phyloP scores from a whole-genome alignment of 2,329 filamentous ascomycete genomes.

The Colletotrichum viniferum region DNA sequence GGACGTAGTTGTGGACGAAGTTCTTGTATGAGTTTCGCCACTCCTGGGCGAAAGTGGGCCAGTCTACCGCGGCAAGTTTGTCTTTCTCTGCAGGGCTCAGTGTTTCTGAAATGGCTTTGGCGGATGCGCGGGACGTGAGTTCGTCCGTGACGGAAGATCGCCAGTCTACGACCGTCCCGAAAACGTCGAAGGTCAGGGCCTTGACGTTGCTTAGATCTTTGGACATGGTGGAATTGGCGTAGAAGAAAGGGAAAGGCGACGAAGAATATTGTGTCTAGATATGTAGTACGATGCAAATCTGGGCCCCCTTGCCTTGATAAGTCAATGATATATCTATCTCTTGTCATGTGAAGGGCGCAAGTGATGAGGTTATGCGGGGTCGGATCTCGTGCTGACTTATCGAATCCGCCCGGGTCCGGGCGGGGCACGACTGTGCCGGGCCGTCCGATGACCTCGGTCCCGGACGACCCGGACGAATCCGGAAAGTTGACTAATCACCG shows the following conservation, averaged over 20 bases:
- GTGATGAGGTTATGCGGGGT: neutral
- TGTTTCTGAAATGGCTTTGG: slow-evolving; percentile 46
- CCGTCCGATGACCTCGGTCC: neutral
- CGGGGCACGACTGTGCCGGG: neutral
- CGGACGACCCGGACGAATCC: neutral
- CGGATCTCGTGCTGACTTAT: neutral
- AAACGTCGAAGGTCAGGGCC: slow-evolving; percentile 76
- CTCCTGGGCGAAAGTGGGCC: slow-evolving; percentile 68
- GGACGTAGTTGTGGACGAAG: slow-evolving; percentile 63
- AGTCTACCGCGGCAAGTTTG: slow-evolving; percentile 60
- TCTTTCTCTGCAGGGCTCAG: slow-evolving; percentile 47
- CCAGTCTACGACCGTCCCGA: slow-evolving; percentile 84
- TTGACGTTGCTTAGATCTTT: slow-evolving; percentile 39
- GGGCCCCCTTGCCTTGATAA: neutral
- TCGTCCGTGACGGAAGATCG: slow-evolving; percentile 67
- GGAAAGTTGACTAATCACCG: neutral
- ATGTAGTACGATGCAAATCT: neutral
- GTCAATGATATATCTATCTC: neutral
- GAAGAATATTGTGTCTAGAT: neutral
- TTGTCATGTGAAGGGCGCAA: neutral
- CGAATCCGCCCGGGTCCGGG: neutral
- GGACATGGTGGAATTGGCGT: neutral
- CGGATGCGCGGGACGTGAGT: slow-evolving; percentile 54
- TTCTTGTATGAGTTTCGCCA: slow-evolving; percentile 70
- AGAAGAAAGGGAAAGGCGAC: neutral